Evolutionary conservation across 306 rosid species (phyloP).

Genomic region (Morella rubra): DNA sequence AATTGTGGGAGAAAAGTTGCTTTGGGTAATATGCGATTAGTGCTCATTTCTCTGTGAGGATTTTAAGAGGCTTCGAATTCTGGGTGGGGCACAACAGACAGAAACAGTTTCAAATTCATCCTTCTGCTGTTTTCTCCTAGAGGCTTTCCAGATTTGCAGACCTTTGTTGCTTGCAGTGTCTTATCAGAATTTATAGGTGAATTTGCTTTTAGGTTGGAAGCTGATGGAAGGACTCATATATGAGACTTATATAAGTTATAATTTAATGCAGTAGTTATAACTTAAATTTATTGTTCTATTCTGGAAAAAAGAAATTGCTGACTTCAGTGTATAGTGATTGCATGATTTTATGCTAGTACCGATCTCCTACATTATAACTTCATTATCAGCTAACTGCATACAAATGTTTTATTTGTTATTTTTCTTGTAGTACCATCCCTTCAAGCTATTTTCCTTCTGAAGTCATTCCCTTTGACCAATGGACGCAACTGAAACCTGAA

Average conservation of each 20-base stretch:
- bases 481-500: constrained; percentile 71
- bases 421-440: constrained; percentile 53
- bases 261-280: neutral
- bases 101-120: neutral
- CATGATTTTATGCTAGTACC: neutral
- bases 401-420: constrained; percentile 13
- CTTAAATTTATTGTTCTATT: neutral
- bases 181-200: neutral
- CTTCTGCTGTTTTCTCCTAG: neutral
- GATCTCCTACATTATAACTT: neutral
- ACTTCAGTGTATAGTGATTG: neutral
- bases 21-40: neutral
- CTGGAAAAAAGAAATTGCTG: neutral
- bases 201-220: constrained; percentile 1
- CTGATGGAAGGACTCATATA: neutral
- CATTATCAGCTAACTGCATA: constrained; percentile 1
- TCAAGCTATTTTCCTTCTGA: constrained; percentile 64
- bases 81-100: neutral
- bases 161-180: neutral
- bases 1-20: neutral
- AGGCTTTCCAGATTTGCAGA: neutral
- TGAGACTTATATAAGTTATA: neutral
- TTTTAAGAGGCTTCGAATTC: neutral
- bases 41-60: neutral
- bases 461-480: constrained; percentile 70